Base-by-base conservation (phyloP, 2,329 filamentous ascomycete species). In the Calonectria honghensis region DNA sequence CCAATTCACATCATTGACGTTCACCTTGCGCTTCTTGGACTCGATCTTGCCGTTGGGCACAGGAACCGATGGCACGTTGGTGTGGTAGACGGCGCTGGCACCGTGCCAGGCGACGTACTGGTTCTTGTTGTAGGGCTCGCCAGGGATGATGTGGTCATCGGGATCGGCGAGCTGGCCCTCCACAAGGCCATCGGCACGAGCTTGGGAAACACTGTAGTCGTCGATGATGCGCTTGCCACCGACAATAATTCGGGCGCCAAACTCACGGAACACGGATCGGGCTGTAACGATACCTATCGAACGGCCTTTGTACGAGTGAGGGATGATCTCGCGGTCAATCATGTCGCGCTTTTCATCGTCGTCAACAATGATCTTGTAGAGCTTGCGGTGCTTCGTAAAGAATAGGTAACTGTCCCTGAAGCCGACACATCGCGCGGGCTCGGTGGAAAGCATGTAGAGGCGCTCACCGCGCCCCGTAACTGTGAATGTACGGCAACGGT, bases 81-180 rank as follows among this genome's bases (percentile, higher is more conserved):
- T 95, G 83, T 98, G 96, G 84, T 99, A 99, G 31, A 99, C 97
- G 50, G 95, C 93, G 84, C 96, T 98, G 63, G 97, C 97, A 65
- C 97, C 97, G 84, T 98, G 96, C 97, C 97, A 99, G 35, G 97
- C 97, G 35, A 99, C 97, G 82, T 98, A 99, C 84, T 98, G 96
- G 83, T 99, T 99, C 87, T 96, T 96, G 89, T 99, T 98, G 89
- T 99, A 99, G n/a, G 93, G 90, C 83, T 97, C 94, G 50, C 94
- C 94, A 11, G 91, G 90, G 32, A 96, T 91, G 52, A 96, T 90
- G 74, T 90, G 90, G 85, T 99, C 97, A 74, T 96, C 94, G 0
- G 96, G 96, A 82, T 98, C 97, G 24, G 96, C 97, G 31, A 98
- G 84, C 83, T 98, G 95, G 77, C 97, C 97, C 84, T 98, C 96